These are phyloP conservation scores for Blastomyces emzantsi DNA, from an alignment of 2,329 filamentous ascomycete species.

Conservation along the genomic window DNA sequence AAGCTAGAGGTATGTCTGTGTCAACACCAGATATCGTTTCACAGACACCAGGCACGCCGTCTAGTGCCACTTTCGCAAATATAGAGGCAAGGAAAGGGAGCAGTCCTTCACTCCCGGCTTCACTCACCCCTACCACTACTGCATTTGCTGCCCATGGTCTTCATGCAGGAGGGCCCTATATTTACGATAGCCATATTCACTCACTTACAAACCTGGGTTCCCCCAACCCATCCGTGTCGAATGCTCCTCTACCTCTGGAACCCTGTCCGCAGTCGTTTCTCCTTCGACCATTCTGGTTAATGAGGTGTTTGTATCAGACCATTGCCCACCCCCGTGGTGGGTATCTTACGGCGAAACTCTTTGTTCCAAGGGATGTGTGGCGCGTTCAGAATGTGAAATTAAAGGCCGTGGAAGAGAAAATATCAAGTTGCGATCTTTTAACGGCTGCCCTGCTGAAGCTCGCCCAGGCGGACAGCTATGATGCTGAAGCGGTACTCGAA, in stretches of 20 bases:
- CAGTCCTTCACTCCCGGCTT: constrained; percentile 47
- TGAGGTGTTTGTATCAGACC: constrained; percentile 89
- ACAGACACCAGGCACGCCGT: constrained; percentile 63
- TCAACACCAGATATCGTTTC: constrained; percentile 54
- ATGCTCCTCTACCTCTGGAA: constrained; percentile 71
- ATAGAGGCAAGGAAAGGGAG: constrained; percentile 38
- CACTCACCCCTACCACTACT: constrained; percentile 59
- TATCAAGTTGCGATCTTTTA: constrained; percentile 80
- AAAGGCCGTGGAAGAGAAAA: constrained; percentile 85
- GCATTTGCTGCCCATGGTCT: constrained; percentile 50
- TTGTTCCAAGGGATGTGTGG: constrained; percentile 90
- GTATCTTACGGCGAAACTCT: constrained; percentile 83
- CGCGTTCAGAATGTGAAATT: constrained; percentile 88
- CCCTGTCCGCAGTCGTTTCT: constrained; percentile 83
- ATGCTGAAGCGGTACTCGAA: constrained; percentile 84
- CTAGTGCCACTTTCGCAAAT: constrained; percentile 57
- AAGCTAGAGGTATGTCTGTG: constrained; percentile 63
- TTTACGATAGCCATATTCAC: constrained; percentile 80
- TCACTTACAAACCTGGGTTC: constrained; percentile 54
- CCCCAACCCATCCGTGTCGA: constrained; percentile 52
- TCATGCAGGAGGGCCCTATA: constrained; percentile 58
- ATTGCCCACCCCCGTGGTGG: constrained; percentile 84
- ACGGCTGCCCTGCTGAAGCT: constrained; percentile 83
- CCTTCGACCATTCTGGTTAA: constrained; percentile 94
- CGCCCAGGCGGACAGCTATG: constrained; percentile 71